Evolutionary conservation across 306 rosid genomes (phyloP).

Genomic region (Fragaria ananassa): DNA sequence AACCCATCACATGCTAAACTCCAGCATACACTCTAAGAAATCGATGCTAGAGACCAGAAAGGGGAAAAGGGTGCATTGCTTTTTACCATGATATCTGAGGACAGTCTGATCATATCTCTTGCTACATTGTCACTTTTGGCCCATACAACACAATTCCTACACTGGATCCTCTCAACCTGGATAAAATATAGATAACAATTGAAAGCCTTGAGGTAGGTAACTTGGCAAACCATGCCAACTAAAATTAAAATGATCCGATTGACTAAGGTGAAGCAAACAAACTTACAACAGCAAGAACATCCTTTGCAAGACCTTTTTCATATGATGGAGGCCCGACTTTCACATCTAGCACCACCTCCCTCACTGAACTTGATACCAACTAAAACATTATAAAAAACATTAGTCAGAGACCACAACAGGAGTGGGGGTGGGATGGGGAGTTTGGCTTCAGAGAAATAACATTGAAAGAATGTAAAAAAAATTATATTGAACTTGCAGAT

Average conservation of each 20-base stretch:
- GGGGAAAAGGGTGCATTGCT: background rate
- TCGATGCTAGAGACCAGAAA: background rate
- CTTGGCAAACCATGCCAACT: conserved; percentile 2
- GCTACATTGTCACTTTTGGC: conserved; percentile 80
- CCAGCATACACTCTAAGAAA: too few relatives aligned
- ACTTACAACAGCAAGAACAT: conserved; percentile 78
- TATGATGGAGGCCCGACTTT: conserved; percentile 83
- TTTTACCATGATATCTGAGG: conserved; percentile 59
- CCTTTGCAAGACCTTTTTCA: conserved; percentile 78
- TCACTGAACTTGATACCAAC: conserved; percentile 62
- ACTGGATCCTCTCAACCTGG: conserved; percentile 67
- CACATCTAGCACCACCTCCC: conserved; percentile 70
- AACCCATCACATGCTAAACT: background rate
- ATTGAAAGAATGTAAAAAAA: background rate
- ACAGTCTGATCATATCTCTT: conserved; percentile 69
- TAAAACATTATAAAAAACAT: conserved; percentile 30
- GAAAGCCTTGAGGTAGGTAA: conserved; percentile 12
- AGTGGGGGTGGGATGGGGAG: background rate
- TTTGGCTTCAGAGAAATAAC: too few relatives aligned
- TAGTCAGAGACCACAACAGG: conserved; percentile 6
- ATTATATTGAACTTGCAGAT: background rate
- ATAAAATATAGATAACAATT: conserved; percentile 18
- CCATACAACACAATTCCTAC: conserved; percentile 80
- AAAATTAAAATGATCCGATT: background rate
- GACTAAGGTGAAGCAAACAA: conserved; percentile 19